These are phyloP conservation scores for Bipolaris oryzae DNA, from an alignment of 2,329 filamentous ascomycete species.

Conservation along the genomic window DNA sequence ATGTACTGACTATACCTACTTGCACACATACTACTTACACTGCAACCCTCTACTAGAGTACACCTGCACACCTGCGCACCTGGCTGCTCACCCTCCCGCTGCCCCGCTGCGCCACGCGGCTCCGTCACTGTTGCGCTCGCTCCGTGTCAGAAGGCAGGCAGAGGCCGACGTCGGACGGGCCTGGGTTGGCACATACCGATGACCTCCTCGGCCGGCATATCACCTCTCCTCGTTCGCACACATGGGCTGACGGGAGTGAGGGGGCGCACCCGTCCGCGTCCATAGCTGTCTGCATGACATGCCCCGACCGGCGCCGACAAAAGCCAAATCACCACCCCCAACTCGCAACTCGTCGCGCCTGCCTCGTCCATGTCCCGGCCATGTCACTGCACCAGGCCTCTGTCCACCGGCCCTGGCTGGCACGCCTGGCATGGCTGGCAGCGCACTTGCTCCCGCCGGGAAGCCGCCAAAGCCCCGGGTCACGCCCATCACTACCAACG, in stretches of 20 bases:
- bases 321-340: not conserved
- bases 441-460: not conserved
- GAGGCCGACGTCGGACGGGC: not conserved
- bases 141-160: not conserved
- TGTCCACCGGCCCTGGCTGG: too few relatives aligned
- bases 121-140: too few relatives aligned
- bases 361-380: not conserved
- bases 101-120: not conserved
- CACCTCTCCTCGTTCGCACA: not conserved
- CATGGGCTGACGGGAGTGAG: not conserved
- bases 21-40: not conserved
- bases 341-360: too few relatives aligned
- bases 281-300: not conserved
- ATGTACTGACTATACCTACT: too few relatives aligned
- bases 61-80: not conserved
- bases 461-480: not conserved
- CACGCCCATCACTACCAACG: not conserved
- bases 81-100: too few relatives aligned
- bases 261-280: not conserved
- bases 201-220: not conserved
- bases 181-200: not conserved
- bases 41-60: too few relatives aligned
- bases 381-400: not conserved
- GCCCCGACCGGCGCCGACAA: not conserved
- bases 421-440: too few relatives aligned